Conservation (phyloP, 208 protist species). For the Balamuthia mandrillaris region DNA sequence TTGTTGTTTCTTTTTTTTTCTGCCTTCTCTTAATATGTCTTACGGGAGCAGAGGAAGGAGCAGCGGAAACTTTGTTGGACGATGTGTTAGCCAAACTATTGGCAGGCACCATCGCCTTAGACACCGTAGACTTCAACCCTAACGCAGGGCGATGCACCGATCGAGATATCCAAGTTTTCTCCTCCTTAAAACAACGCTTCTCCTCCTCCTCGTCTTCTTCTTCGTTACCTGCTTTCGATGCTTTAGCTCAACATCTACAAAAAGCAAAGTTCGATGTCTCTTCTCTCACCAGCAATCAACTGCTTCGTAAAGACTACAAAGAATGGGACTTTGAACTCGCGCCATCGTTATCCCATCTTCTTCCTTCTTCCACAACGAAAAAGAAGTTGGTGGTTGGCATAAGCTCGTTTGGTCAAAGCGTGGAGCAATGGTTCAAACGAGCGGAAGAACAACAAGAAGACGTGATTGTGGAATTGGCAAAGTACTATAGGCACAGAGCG, state of each 20-base stretch:
- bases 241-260: background rate
- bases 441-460: background rate
- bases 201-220: background rate
- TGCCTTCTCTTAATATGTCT: too few species aligned
- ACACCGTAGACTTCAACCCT: background rate
- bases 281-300: background rate
- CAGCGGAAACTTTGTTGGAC: background rate
- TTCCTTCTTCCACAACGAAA: background rate
- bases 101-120: too few species aligned
- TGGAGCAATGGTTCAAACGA: background rate
- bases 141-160: background rate
- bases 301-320: constrained; percentile 22
- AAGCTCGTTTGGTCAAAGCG: background rate
- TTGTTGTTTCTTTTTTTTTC: too few species aligned
- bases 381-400: background rate
- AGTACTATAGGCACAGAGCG: background rate
- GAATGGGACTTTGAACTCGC: background rate
- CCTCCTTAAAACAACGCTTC: background rate
- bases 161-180: background rate
- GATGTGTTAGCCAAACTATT: background rate
- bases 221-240: background rate
- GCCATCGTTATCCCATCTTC: background rate
- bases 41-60: background rate
- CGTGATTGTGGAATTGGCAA: background rate
- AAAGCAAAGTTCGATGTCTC: background rate